Evolutionary conservation across 371 early-diverging fungal species (phyloP).

Genomic region (Saksenaea vasiformis): DNA sequence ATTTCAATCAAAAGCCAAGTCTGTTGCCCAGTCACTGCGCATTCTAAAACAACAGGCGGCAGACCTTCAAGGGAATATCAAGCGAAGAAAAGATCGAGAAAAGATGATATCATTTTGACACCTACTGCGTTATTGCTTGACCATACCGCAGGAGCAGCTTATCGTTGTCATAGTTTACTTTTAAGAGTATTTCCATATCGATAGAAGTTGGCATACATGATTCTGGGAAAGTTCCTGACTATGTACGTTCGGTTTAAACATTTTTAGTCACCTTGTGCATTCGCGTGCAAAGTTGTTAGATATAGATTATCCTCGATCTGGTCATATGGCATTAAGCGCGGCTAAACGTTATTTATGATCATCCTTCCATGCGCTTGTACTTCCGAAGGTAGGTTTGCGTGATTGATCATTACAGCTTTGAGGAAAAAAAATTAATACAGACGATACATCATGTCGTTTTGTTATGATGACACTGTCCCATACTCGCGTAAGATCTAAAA

Average conservation of each 20-base stretch:
- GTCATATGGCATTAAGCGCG: too few relatives aligned
- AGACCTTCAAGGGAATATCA: slow-evolving; percentile 13
- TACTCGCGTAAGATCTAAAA: too few relatives aligned
- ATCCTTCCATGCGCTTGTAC: too few relatives aligned
- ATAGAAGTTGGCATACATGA: neutral
- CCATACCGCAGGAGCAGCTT: neutral
- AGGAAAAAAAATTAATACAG: too few relatives aligned
- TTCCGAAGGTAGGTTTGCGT: too few relatives aligned
- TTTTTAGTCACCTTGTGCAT: too few relatives aligned
- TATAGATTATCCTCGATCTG: too few relatives aligned
- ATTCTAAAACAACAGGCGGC: slow-evolving; percentile 13
- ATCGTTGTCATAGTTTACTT: neutral
- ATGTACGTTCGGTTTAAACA: neutral
- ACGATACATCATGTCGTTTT: too few relatives aligned
- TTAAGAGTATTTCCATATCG: neutral
- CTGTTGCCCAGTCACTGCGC: slow-evolving; percentile 5
- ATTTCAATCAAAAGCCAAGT: slow-evolving; percentile 22
- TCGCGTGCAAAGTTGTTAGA: too few relatives aligned
- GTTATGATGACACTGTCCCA: too few relatives aligned
- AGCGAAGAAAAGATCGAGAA: slow-evolving; percentile 22
- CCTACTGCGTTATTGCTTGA: neutral
- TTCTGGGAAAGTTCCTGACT: neutral
- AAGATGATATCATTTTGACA: slow-evolving; percentile 28
- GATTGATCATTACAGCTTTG: too few relatives aligned
- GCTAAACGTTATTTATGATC: too few relatives aligned